Evolutionary conservation across 2,329 filamentous ascomycete species (phyloP), one percentile per base, ranked within the genome.

Genomic region (Stagonosporopsis vannaccii): DNA sequence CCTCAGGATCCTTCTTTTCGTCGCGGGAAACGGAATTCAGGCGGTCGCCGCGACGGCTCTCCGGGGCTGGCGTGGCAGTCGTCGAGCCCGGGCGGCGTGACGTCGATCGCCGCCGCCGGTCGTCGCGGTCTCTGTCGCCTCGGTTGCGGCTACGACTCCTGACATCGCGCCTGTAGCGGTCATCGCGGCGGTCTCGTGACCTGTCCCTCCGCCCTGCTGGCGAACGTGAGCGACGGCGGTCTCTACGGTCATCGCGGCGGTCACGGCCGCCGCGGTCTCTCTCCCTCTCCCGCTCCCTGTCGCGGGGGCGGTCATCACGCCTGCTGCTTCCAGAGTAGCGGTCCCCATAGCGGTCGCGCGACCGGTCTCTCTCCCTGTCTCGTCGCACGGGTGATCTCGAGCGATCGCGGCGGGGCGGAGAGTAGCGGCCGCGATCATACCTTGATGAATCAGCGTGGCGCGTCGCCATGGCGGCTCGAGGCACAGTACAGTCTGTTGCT

Each of bases 401-500:
- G 69, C 85, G 82, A 50, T 60, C 59, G 51, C 68, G 66, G 63
- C 68, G 68, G 62, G 66, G 66, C 51, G 68, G 62, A 39, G 64
- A 61, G 57, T 71, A 83, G 77, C 66, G 66, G 61, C 82, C 63
- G 56, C 72, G 69, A 56, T 74, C 71, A 63, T 71, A 85, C 80
- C 86, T 89, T 80, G 87, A 88, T 73, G 87, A 86, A 78, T 90
- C 88, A 84, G 90, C 92, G 87, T 82, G 83, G 81, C 82, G 83
- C 77, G 82, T 82, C 77, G 73, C 71, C 74, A 76, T 76, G 61
- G 60, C 58, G 63, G 62, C 62, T 65, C 60, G 56, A 56, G 65
- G 62, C 58, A 56, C 53, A 54, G 60, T 71, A 68, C 69, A 69
- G 55, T 56, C 44, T 57, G n/a, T 28, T 20, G 13, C 17, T 40